phyloP scores from a whole-genome alignment of 2,329 filamentous ascomycete genomes.

The Calycina herbarum region DNA sequence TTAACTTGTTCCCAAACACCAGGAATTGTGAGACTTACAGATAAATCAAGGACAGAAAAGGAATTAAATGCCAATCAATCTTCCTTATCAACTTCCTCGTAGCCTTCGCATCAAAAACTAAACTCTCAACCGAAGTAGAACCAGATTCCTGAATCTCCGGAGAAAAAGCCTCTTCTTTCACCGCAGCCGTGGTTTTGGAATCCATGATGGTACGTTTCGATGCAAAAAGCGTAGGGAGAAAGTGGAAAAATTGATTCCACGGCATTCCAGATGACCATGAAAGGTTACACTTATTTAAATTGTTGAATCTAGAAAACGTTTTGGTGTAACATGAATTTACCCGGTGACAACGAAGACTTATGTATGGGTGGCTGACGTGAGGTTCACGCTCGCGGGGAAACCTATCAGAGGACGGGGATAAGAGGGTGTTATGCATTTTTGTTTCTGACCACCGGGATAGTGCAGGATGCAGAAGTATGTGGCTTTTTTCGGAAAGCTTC shows the following conservation, averaged over 20 bases:
- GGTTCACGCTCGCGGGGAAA: not conserved
- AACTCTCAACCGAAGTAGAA: not conserved
- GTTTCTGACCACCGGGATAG: no score
- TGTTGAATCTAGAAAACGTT: not conserved
- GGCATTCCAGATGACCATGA: not conserved
- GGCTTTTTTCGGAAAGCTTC: not conserved
- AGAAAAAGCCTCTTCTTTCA: not conserved
- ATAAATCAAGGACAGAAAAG: slow-evolving; percentile 53
- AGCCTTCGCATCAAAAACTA: slow-evolving; percentile 22
- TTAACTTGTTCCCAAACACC: no score
- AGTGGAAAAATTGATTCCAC: not conserved
- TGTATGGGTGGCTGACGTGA: not conserved
- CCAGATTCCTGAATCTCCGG: not conserved
- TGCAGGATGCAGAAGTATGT: not conserved
- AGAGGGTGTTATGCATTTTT: not conserved
- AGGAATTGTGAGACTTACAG: slow-evolving; percentile 39
- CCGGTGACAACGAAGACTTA: not conserved
- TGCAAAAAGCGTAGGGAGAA: not conserved
- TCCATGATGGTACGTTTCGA: not conserved
- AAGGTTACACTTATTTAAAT: not conserved
- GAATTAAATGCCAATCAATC: slow-evolving; percentile 32
- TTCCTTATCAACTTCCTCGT: slow-evolving; percentile 31
- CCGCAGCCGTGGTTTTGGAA: not conserved
- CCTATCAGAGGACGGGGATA: slow-evolving; percentile 1
- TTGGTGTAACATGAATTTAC: not conserved